Conservation (phyloP, 345 rosid genomes). For the Sisymbrium irio region DNA sequence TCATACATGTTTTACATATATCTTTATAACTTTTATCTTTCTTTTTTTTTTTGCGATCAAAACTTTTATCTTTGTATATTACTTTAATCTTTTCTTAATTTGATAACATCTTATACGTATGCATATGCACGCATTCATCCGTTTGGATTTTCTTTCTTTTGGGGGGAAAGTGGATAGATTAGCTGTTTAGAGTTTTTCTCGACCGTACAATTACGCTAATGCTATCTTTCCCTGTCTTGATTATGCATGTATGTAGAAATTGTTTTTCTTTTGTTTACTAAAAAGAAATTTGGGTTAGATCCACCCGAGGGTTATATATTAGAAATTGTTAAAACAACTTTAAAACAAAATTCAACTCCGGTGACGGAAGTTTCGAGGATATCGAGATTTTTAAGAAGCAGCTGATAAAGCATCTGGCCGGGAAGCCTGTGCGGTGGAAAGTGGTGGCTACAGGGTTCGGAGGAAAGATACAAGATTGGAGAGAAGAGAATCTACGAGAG, state of each 20-base stretch:
- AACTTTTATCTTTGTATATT: too few relatives aligned
- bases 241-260: background rate
- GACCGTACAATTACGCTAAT: background rate
- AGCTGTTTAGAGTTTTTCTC: background rate
- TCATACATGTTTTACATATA: too few relatives aligned
- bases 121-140: too few relatives aligned
- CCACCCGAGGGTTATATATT: background rate
- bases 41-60: too few relatives aligned
- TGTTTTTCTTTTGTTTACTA: too few relatives aligned
- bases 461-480: slow-evolving; percentile 61
- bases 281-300: too few relatives aligned
- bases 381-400: slow-evolving; percentile 73
- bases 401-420: slow-evolving; percentile 70
- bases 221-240: background rate
- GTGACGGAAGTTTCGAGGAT: slow-evolving; percentile 29
- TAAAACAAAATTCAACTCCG: background rate
- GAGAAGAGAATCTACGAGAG: slow-evolving; percentile 58
- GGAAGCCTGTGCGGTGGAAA: slow-evolving; percentile 90
- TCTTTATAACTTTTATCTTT: too few relatives aligned
- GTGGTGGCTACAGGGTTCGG: slow-evolving; percentile 63
- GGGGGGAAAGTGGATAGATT: too few relatives aligned
- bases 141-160: too few relatives aligned
- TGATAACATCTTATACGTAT: too few relatives aligned
- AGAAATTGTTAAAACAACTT: background rate
- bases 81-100: too few relatives aligned